Conservation (phyloP, 768 basidiomycete genomes). For the Phanerochaete carnosa region DNA sequence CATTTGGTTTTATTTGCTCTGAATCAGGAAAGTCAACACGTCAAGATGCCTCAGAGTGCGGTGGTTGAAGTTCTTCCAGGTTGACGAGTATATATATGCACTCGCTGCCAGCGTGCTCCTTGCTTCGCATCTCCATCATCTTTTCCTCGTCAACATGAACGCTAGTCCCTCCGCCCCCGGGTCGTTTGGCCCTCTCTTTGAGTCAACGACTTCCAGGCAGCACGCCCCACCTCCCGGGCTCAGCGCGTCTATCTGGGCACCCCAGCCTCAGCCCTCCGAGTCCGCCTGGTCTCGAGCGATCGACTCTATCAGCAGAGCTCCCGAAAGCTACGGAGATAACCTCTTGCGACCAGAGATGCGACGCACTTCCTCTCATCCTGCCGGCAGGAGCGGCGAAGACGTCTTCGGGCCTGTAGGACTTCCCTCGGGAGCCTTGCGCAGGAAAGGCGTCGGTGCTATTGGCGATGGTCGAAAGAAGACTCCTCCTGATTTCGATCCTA, state of each 20-base stretch:
- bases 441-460: slow-evolving; percentile 63
- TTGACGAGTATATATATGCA: slow-evolving; percentile 8
- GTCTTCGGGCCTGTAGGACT: slow-evolving; percentile 58
- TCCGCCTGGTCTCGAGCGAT: slow-evolving; percentile 66
- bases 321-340: slow-evolving; percentile 23
- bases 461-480: slow-evolving; percentile 75
- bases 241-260: slow-evolving; percentile 71
- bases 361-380: slow-evolving; percentile 24
- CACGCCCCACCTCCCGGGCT: slow-evolving; percentile 15
- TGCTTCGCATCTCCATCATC: slow-evolving; percentile 7
- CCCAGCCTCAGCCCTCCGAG: slow-evolving; percentile 68
- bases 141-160: slow-evolving; percentile 17
- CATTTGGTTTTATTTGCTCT: slow-evolving; percentile 5
- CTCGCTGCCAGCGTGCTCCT: not conserved
- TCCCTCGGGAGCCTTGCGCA: slow-evolving; percentile 31
- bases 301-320: slow-evolving; percentile 55
- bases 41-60: not conserved
- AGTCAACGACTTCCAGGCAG: slow-evolving; percentile 17
- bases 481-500: slow-evolving; percentile 54
- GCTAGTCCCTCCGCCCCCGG: slow-evolving; percentile 11
- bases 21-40: slow-evolving; percentile 5
- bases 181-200: slow-evolving; percentile 25
- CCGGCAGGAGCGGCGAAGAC: slow-evolving; percentile 49
- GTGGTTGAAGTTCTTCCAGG: not conserved
- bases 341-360: slow-evolving; percentile 20